Evolutionary conservation across 371 early-diverging fungal genomes (phyloP), one percentile per base, ranked within the genome.

Genomic region (Rhizopus delemar): DNA sequence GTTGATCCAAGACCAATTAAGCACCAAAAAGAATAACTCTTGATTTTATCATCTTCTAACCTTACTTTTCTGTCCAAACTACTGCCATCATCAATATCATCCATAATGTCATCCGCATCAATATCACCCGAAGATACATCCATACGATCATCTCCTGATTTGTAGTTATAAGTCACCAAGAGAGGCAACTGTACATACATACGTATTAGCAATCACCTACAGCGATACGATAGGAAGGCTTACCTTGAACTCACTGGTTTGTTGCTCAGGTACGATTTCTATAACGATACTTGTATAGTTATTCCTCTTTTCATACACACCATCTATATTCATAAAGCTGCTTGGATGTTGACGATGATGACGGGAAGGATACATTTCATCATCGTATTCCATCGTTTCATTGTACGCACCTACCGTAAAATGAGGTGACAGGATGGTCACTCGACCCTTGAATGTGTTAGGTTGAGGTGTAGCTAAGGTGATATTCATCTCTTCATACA

Each of bases 321-420:
- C 80, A 64, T 71, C 68, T 1, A 68, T 63, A 7, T 77, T 65
- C 29, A 53, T 62, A 36, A 46, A 51, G 43, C 35, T 58, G 39
- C 9, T 22, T 22, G 22, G 41, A 54, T 61, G 12, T 22, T 45
- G 13, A 32, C 29, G 22, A 13, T 51, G 53, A 41, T 33, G 43
- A 34, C 66, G 22, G 11, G 57, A 56, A 12, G 75, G 64, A 39
- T 75, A 75, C 64, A 75, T 67, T 16, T 84, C 86, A 39, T 87
- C 89, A 34, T 90, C 94, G 60, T 91, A 92, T 58, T 92, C 93
- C 75, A 89, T 88, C 28, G 90, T 84, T 66, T 92, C 96, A 41
- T 89, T 87, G 69, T 84, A 92, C 3, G 91, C 87, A 3, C 86
- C 83, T 22, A 94, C 78, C 11, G 80, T 78, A 66, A 96, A 93